Base-by-base conservation (phyloP, 1,284 basidiomycete genomes). In the Naganishia cerealis region DNA sequence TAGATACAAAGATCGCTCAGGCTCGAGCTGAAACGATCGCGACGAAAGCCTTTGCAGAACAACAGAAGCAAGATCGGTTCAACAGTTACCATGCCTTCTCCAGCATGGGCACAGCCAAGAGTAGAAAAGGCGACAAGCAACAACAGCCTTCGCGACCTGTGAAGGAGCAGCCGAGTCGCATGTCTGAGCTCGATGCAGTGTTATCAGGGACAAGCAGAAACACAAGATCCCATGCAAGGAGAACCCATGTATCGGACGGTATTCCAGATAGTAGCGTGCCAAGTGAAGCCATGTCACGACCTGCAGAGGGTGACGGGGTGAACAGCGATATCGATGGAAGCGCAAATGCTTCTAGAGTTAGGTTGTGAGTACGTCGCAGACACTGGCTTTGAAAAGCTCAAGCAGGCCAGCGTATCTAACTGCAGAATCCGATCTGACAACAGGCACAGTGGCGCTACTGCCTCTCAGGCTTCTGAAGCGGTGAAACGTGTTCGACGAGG, bases 1-100 rank as follows among this genome's bases (percentile, higher is more conserved):
- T 87, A 13, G 86, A 87, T 65, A 66, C 71, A 26, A 74, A 76
- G 43, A 80, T 80, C 46, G 53, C 57, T 21, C 36, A 39, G 16
- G 54, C 69, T 40, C 70, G 72, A 48, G 61, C 61, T 53, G 50
- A 42, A 40, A 54, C 61, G 13, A 40, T 63, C 36, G 61, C 50
- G 9, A 40, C 61, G n/a, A 39, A 42, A 38, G 61, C 50, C 33
- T 50, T 63, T 29, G 61, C 38, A 24, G 16, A 21, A 26, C 52
- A 26, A 29, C 61, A 63, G 21, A 26, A 63, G 38, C 50, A 42
- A 54, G 50, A 63, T 7, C 50, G 61, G 29, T 63, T 63, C 50
- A 24, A 26, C 8, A 39, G 50, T 1, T 63, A 63, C n/a, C 38
- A 63, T 13, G 50, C 50, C 15, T 63, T 52, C 61, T 24, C 61